phyloP scores from a whole-genome alignment of 2,329 filamentous ascomycete species.

The Periconia sp. region DNA sequence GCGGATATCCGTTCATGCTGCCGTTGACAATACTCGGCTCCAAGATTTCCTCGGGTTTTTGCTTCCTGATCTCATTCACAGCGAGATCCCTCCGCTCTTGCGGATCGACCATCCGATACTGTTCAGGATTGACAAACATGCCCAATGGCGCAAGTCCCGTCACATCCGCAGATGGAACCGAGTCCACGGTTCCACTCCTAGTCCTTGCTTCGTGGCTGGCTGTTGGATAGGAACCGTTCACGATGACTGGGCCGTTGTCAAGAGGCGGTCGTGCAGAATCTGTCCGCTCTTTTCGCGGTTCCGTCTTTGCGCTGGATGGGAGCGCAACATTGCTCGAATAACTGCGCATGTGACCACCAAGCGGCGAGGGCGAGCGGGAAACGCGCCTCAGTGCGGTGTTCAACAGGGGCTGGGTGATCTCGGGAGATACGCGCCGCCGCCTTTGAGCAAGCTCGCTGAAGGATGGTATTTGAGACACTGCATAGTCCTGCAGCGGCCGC shows the following conservation, averaged over 20 bases:
- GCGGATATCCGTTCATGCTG: constrained; percentile 18
- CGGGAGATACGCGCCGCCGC: constrained; percentile 46
- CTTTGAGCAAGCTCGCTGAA: constrained; percentile 46
- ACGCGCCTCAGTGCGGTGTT: constrained; percentile 38
- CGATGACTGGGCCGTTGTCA: constrained; percentile 41
- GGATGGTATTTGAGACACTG: constrained; percentile 37
- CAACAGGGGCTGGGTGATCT: constrained; percentile 43
- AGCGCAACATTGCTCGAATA: constrained; percentile 37
- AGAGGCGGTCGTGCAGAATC: constrained; percentile 29
- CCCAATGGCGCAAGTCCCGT: constrained; percentile 12
- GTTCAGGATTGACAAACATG: constrained; percentile 25
- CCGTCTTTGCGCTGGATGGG: constrained; percentile 10
- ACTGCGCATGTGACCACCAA: constrained; percentile 46
- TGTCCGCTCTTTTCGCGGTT: constrained; percentile 29
- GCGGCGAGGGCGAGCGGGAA: constrained; percentile 52
- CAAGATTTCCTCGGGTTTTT: constrained; percentile 19
- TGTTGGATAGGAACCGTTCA: constrained; percentile 43
- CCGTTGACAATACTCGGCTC: constrained; percentile 29
- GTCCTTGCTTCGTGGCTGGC: constrained; percentile 25
- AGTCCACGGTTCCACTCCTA: constrained; percentile 28
- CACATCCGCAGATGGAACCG: constrained; percentile 19
- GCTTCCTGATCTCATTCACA: constrained; percentile 37
- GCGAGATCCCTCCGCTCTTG: constrained; percentile 35
- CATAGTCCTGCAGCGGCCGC: constrained; percentile 43
- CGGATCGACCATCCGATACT: constrained; percentile 27